Conservation (phyloP, 768 basidiomycete species). For the Tephrocybe sp. region DNA sequence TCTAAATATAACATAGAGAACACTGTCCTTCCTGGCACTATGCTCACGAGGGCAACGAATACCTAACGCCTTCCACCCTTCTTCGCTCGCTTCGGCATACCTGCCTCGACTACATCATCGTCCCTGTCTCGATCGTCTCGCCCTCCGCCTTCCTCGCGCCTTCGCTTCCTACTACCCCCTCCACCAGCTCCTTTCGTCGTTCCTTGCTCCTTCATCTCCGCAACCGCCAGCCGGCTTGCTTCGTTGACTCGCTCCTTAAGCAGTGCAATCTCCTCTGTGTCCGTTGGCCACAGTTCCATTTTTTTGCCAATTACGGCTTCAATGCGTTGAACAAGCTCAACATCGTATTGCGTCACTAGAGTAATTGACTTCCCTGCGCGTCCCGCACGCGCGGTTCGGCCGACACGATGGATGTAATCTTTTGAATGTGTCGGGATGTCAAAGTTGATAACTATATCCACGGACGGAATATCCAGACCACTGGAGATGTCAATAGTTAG, state of each 20-base stretch:
- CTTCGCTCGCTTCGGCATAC: conserved; percentile 71
- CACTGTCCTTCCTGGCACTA: no score
- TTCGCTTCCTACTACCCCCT: conserved; percentile 36
- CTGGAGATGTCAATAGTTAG: conserved; percentile 33
- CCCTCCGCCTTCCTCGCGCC: conserved; percentile 45
- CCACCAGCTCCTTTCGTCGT: conserved; percentile 34
- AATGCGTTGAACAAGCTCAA: conserved; percentile 93
- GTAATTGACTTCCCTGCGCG: conserved; percentile 95
- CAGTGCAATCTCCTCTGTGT: conserved; percentile 85
- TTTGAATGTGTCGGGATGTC: conserved; percentile 98
- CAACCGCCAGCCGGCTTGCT: conserved; percentile 74
- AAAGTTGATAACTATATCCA: conserved; percentile 97
- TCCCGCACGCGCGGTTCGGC: conserved; percentile 97
- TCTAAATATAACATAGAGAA: no score
- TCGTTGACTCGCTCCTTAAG: conserved; percentile 88
- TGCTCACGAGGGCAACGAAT: neutral
- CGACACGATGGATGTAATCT: conserved; percentile 98
- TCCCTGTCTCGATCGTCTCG: conserved; percentile 86
- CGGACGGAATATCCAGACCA: conserved; percentile 93
- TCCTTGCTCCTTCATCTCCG: conserved; percentile 83
- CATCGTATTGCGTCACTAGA: conserved; percentile 98
- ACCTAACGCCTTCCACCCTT: conserved; percentile 37
- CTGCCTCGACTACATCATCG: conserved; percentile 90
- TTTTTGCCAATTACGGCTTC: conserved; percentile 91
- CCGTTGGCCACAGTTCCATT: conserved; percentile 85